A percentile compares a stretch with the other conserved stretches of the same genome.
Evolutionary conservation across 805 yeast genomes (phyloP).

Genomic region (Myxozyma geophila): DNA sequence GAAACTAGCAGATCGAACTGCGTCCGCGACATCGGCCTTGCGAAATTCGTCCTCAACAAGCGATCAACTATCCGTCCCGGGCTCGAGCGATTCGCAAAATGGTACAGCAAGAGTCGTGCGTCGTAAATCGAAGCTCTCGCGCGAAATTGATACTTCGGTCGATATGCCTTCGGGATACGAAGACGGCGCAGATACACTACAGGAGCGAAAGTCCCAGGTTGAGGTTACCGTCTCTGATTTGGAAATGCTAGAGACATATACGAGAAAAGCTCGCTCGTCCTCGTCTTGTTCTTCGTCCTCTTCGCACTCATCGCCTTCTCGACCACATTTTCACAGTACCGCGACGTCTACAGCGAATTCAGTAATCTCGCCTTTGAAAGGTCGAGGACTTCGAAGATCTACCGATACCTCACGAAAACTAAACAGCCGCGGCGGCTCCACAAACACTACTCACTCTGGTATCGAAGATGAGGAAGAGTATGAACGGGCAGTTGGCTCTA

Average conservation of each 20-base stretch:
- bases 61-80: background rate
- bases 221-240: constrained; percentile 25
- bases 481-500: constrained; percentile 1
- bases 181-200: constrained; percentile 29
- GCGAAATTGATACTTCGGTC: constrained; percentile 21
- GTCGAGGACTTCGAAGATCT: constrained; percentile 21
- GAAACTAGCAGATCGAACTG: constrained; percentile 1
- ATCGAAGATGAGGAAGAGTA: constrained; percentile 3
- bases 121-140: constrained; percentile 29
- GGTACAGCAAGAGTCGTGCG: constrained; percentile 10
- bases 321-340: background rate
- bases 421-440: background rate
- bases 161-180: constrained; percentile 21
- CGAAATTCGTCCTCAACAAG: background rate
- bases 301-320: background rate
- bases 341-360: constrained; percentile 6
- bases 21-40: background rate
- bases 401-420: constrained; percentile 8
- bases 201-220: constrained; percentile 13
- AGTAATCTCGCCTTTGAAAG: constrained; percentile 5
- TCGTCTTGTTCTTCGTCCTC: background rate
- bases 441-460: background rate
- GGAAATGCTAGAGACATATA: constrained; percentile 16
- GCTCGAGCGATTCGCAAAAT: background rate
- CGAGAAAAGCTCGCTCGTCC: background rate